Evolutionary conservation across 176 grass and related monocot species (phyloP).

Genomic region (Oryza nivara): DNA sequence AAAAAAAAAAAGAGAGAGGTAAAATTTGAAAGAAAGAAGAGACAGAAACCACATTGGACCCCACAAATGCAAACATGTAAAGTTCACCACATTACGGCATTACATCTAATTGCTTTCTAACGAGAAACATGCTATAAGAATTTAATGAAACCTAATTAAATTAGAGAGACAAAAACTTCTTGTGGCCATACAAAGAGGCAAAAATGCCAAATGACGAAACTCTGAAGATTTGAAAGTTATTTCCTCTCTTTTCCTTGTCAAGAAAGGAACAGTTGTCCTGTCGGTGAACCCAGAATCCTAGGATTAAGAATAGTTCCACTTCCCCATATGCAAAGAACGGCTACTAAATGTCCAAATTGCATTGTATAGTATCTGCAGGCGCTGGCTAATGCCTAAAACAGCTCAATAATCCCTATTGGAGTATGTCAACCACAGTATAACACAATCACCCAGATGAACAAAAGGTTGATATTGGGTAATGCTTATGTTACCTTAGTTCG

Average conservation of each 20-base stretch:
- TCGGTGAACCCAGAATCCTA: neutral
- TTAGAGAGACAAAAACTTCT: neutral
- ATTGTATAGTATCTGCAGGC: neutral
- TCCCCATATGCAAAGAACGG: neutral
- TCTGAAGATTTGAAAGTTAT: conserved; percentile 4
- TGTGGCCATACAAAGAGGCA: neutral
- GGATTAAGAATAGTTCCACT: neutral
- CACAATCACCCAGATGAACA: conserved; percentile 3
- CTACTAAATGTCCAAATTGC: neutral
- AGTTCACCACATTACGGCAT: neutral
- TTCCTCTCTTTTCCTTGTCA: neutral
- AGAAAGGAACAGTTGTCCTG: neutral
- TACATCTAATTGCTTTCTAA: neutral
- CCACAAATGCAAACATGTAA: neutral
- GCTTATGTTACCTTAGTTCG: conserved; percentile 2
- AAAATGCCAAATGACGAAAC: neutral
- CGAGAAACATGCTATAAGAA: neutral
- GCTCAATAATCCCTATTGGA: neutral
- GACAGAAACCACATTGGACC: conserved; percentile 4
- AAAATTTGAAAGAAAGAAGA: neutral
- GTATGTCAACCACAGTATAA: neutral
- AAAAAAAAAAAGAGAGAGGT: neutral
- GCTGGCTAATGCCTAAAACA: neutral
- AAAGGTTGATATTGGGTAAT: neutral
- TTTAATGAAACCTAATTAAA: conserved; percentile 3